Evolutionary conservation across 768 basidiomycete genomes (phyloP).

Genomic region (Lepiota venenata): DNA sequence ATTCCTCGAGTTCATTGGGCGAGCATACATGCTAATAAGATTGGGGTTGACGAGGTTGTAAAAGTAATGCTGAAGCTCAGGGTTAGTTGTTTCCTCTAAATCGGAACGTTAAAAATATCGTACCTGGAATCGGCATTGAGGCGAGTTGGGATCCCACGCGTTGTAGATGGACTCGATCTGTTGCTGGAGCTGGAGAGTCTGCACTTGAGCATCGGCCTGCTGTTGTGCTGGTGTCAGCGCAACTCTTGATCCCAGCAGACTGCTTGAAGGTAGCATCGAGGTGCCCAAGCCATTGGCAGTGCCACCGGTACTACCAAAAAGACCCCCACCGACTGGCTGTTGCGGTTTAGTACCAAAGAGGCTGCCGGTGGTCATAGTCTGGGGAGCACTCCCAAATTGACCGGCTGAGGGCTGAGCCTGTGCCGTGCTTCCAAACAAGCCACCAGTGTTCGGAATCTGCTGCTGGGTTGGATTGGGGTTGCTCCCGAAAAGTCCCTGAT

Average conservation of each 20-base stretch:
- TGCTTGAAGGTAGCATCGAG: slow-evolving; percentile 29
- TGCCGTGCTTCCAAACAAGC: no score
- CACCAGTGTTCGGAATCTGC: background rate
- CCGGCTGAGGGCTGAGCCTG: background rate
- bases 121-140: slow-evolving; percentile 81
- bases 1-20: slow-evolving; percentile 69
- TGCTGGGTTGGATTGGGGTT: slow-evolving; percentile 14
- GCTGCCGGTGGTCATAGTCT: background rate
- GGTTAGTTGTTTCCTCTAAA: background rate
- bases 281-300: slow-evolving; percentile 20
- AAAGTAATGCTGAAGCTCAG: slow-evolving; percentile 59
- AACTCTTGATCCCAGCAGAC: slow-evolving; percentile 36
- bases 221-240: slow-evolving; percentile 34
- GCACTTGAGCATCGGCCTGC: slow-evolving; percentile 58
- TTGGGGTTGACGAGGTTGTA: slow-evolving; percentile 80
- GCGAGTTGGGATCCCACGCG: slow-evolving; percentile 69
- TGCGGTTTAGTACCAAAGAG: slow-evolving; percentile 25
- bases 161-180: slow-evolving; percentile 61
- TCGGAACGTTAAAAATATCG: slow-evolving; percentile 16
- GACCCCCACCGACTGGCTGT: background rate
- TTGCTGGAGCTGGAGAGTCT: slow-evolving; percentile 50
- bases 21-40: slow-evolving; percentile 61
- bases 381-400: slow-evolving; percentile 21
- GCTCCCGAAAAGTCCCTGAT: slow-evolving; percentile 19
- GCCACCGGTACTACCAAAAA: slow-evolving; percentile 25